Base-by-base conservation (phyloP, 805 yeast species). In the Barnettozyma siamensis region DNA sequence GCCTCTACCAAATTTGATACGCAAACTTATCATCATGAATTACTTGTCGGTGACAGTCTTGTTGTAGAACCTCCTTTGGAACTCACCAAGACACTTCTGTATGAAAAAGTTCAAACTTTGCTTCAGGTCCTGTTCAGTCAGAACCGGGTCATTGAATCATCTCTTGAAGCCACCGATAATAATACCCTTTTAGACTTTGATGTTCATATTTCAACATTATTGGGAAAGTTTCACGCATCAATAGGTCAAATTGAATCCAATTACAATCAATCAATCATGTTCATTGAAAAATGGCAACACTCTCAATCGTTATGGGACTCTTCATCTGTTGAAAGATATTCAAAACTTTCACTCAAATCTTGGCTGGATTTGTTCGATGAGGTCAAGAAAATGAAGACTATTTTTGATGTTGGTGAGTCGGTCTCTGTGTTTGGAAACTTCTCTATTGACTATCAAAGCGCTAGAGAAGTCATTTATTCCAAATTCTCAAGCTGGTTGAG, bases 251-350 rank as follows among this genome's bases (percentile, higher is more conserved):
- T 77, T 6, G 75, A 73, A n/a, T 18, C 17, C 0, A 42, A 62
- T 4, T 53, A 64, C 16, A 30, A 35, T 0, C 42, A 54, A 3
- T 70, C 75, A 0, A 34, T 49, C 0, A 38, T 15, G 0, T 80
- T 78, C 48, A 57, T 73, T 15, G 40, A 51, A 1, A 62, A 64
- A 15, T 85, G 94, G 94, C 50, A 54, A 2, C 61, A 59, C 17
- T 64, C 81, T 21, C 83, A 80, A 52, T 58, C 70, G 1, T 56
- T 83, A 5, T 80, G 88, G 86, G 79, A 74, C 45, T 50, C 80
- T 9, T 65, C 69, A 12, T 49, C 70, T 0, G 69, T 66, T 2
- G 65, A 64, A 0, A 69, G 77, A 3, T 59, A 59, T 19, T 44
- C 47, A 2, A 39, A 48, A 9, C 53, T 76, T 3, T 66, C 63